phyloP scores from a whole-genome alignment of 2,329 filamentous ascomycete species.

The Colletotrichum abscissum region DNA sequence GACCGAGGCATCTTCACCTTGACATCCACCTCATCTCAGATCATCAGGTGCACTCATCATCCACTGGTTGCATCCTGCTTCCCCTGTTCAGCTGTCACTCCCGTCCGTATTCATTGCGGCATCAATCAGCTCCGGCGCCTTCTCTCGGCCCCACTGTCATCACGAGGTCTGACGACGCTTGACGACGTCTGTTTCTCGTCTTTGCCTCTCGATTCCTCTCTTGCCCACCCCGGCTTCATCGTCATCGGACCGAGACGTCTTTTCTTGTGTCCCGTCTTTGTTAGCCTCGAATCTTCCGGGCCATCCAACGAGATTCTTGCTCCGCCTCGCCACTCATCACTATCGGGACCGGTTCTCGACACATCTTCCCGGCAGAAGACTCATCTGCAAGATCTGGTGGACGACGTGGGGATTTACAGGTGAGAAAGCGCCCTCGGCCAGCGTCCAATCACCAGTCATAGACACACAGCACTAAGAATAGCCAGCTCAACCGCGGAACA shows the following conservation, averaged over 20 bases:
- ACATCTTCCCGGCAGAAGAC: conserved; percentile 26
- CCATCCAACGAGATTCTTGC: conserved; percentile 15
- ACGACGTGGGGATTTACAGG: conserved; percentile 30
- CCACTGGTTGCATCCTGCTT: conserved; percentile 10
- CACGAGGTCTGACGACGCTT: conserved; percentile 7
- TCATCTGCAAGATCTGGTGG: conserved; percentile 24
- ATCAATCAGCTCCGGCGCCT: conserved; percentile 7
- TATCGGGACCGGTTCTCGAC: conserved; percentile 10
- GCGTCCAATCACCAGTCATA: conserved; percentile 43
- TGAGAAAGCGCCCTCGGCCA: conserved; percentile 28
- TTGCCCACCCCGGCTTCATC: not conserved
- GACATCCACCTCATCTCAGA: not conserved
- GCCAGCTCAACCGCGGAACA: conserved; percentile 28
- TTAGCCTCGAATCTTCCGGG: not conserved
- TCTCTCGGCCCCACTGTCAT: conserved; percentile 5
- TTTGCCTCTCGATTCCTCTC: conserved; percentile 31
- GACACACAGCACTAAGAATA: conserved; percentile 43
- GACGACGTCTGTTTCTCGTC: conserved; percentile 13
- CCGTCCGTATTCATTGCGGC: not conserved
- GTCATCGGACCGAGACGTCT: conserved; percentile 15
- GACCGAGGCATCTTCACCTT: not conserved
- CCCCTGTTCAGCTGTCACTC: conserved; percentile 15
- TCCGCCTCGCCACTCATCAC: conserved; percentile 26
- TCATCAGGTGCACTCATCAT: not conserved
- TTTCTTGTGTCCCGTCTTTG: conserved; percentile 1